These are phyloP conservation scores for Hydnum rufescens DNA, from an alignment of 768 basidiomycete genomes.

Conservation along the genomic window DNA sequence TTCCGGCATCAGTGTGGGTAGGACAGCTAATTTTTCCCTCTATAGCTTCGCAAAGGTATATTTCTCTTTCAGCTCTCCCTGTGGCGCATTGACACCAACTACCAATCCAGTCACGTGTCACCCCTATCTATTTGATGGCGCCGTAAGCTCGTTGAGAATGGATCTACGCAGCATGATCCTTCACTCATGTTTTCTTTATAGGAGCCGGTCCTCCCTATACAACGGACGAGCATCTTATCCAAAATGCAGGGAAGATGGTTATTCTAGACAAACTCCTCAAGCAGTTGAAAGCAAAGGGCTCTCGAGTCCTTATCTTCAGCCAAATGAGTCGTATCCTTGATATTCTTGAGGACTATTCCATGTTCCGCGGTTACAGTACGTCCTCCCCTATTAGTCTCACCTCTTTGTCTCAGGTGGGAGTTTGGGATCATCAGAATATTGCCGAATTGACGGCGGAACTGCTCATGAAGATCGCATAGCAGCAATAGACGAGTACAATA, in stretches of 20 bases:
- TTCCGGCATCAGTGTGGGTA: not conserved
- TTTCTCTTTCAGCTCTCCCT: not conserved
- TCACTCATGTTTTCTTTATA: slow-evolving; percentile 15
- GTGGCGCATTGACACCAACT: not conserved
- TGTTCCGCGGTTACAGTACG: slow-evolving; percentile 77
- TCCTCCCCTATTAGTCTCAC: slow-evolving; percentile 9
- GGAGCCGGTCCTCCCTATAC: slow-evolving; percentile 99
- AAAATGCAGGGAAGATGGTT: slow-evolving; percentile 94
- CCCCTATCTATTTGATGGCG: slow-evolving; percentile 84
- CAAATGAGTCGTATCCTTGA: slow-evolving; percentile 99
- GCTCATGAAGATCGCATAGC: slow-evolving; percentile 90
- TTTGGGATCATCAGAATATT: slow-evolving; percentile 45
- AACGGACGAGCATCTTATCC: slow-evolving; percentile 87
- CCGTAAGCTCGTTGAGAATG: slow-evolving; percentile 25
- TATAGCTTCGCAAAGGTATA: slow-evolving; percentile 14
- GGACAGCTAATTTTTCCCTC: not conserved
- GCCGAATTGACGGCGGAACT: slow-evolving; percentile 88
- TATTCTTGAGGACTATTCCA: slow-evolving; percentile 91
- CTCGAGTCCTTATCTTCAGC: slow-evolving; percentile 88
- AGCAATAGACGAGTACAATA: slow-evolving; percentile 96
- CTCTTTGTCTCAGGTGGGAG: slow-evolving; percentile 5
- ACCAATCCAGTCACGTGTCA: slow-evolving; percentile 48
- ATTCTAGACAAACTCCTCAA: slow-evolving; percentile 85
- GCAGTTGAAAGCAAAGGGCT: slow-evolving; percentile 82
- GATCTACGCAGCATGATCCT: not conserved